These are phyloP conservation scores for Inga oerstediana DNA, from an alignment of 306 rosid species.

Conservation along the genomic window DNA sequence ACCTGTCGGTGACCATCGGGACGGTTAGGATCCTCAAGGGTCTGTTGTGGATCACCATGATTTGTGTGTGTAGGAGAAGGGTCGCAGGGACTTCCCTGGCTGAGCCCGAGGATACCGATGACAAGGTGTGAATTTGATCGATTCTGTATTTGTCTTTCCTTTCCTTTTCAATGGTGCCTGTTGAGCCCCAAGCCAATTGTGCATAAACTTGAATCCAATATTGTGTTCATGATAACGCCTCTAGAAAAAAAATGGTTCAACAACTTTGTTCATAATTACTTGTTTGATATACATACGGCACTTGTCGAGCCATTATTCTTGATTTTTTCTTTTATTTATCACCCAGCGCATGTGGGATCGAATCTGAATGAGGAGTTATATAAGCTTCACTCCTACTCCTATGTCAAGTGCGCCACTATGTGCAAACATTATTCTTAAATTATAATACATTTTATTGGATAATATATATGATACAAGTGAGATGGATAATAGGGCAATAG, in stretches of 20 bases:
- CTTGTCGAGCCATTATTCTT: neutral
- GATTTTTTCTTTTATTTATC: no score
- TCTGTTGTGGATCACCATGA: constrained; percentile 47
- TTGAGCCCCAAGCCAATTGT: neutral
- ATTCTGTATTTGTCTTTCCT: neutral
- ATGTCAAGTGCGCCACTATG: no score
- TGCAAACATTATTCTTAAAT: neutral
- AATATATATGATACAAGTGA: neutral
- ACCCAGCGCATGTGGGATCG: no score
- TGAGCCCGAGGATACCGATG: constrained; percentile 35
- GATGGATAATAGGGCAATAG: neutral
- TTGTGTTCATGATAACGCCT: neutral
- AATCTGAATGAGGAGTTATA: no score
- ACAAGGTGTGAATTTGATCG: constrained; percentile 44
- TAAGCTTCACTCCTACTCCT: no score
- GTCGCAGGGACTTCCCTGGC: constrained; percentile 17
- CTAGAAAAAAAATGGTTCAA: neutral
- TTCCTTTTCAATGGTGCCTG: neutral
- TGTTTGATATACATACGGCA: neutral
- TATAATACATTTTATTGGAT: neutral
- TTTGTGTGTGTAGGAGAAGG: constrained; percentile 44
- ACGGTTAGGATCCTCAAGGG: constrained; percentile 58
- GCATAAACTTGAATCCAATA: neutral
- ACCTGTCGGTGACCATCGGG: constrained; percentile 66
- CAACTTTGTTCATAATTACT: neutral